A percentile compares a stretch with the other conserved stretches of the same genome.
Evolutionary conservation across 2,329 filamentous ascomycete genomes (phyloP).

Genomic region (Fusarium brevicatenulatum): DNA sequence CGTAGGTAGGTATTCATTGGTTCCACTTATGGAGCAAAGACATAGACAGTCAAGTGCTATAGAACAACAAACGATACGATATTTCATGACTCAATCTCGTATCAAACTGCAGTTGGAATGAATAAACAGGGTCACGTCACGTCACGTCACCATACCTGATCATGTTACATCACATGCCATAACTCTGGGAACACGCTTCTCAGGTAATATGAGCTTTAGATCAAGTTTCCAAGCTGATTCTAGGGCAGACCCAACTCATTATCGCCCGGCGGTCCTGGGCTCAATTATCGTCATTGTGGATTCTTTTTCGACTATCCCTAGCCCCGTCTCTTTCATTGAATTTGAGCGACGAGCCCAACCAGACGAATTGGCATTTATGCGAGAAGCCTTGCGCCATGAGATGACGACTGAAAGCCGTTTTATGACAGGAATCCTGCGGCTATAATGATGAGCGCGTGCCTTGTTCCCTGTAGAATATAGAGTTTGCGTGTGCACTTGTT

Average conservation of each 20-base stretch:
- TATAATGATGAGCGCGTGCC: not conserved
- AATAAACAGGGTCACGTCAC: not conserved
- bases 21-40: not conserved
- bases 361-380: conserved; percentile 2
- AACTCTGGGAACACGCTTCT: not conserved
- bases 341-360: conserved; percentile 3
- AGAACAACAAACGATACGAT: not conserved
- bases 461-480: not conserved
- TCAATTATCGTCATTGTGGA: not conserved
- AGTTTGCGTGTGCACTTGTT: not conserved
- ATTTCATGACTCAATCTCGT: not conserved
- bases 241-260: not conserved
- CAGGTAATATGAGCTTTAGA: not conserved
- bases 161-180: not conserved
- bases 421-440: conserved; percentile 14
- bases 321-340: conserved; percentile 4
- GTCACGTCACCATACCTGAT: not conserved
- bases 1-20: not conserved
- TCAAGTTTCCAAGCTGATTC: not conserved
- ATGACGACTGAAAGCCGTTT: not conserved
- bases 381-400: conserved; percentile 23
- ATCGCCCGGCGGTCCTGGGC: not conserved
- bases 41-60: not conserved
- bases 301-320: conserved; percentile 9
- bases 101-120: conserved; percentile 10